Evolutionary conservation across 2,329 filamentous ascomycete species (phyloP), one percentile per base, ranked within the genome.

Genomic region (Penicillium sp.): DNA sequence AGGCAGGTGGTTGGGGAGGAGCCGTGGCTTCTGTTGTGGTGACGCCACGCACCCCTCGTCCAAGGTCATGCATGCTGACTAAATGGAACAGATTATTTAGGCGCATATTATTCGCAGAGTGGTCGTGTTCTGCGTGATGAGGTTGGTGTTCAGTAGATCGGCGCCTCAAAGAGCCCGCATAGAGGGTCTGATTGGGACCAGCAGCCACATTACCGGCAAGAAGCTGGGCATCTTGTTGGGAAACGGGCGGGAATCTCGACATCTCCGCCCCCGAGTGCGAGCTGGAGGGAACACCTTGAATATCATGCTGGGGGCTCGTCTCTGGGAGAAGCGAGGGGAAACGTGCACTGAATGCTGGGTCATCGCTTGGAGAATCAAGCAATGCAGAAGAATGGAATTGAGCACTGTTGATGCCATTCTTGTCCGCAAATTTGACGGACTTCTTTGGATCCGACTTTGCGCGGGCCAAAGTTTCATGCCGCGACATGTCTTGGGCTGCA

Each of bases 151-250:
- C 38, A 21, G 50, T 53, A 8, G 11, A 38, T 36, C 65, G 64
- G 31, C 70, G 71, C 53, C 64, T 70, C 44, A 69, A 43, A 5
- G 44, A 44, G 21, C 29, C 14, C n/a, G 29, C 40, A 38, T 10
- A 42, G 13, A 29, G 47, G 18, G 44, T 21, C 7, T 29, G 5
- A 21, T 29, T 46, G 10, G 27, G n/a, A 32, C 11, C 27, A 13
- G 29, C 4, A 4, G 11, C 57, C 42, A 63, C 62, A 49, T 62
- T 62, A 13, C 60, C 62, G 31, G 69, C 64, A 27, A 71, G 46
- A 31, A 69, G 59, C 43, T 71, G 71, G 6, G 72, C 71, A 49
- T 74, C 71, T n/a, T 69, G 50, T 43, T 75, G 72, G 24, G 71
- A 75, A 22, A 75, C 66, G 29, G 72, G 72, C 24, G 72, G 72